Base-by-base conservation (phyloP, 768 basidiomycete species). In the Pleurotus platypus region DNA sequence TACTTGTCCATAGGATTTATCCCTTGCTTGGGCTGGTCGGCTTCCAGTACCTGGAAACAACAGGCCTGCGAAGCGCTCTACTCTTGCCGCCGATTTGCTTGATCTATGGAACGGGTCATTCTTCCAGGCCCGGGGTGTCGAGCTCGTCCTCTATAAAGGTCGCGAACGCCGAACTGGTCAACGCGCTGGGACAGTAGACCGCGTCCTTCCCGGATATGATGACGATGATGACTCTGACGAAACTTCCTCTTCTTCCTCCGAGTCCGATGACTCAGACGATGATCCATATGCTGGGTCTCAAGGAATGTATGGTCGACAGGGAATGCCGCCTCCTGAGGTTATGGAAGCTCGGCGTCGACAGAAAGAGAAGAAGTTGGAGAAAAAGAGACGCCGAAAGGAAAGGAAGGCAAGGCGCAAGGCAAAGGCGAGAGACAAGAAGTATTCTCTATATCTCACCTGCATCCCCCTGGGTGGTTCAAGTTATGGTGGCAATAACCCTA, bases 71-170 rank as follows among this genome's bases (percentile, higher is more conserved):
- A 84, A 80, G 63, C 81, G 84, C 12, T 79, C 87, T 20, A 74
- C 71, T 9, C 75, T 92, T 46, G 71, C 82, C 9, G 82, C 81
- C n/a, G 87, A 90, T 66, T 77, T 93, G 27, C 74, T 93, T 61
- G 83, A 92, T 60, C 72, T 89, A 26, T 94, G 91, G 91, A 93
- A 93, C 67, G 67, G 72, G 27, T 83, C 81, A 7, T 94, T 91
- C 72, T 92, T 92, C 78, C 66, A 79, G 56, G 71, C 77, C 37
- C 89, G 91, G 46, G 86, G 87, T 16, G 81, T 89, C n/a, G 91
- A 94, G 62, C 72, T 90, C 47, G 78, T 90, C 37, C 75, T 94
- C n/a, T 93, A 83, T 76, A 89, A 85, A 66, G 91, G 91, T 43
- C 82, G 79, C 47, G 85, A 90, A 69, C 82, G 89, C 37, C 85